Evolutionary conservation across 1,284 basidiomycete species (phyloP).

Genomic region (Apiotrichum brassicae): DNA sequence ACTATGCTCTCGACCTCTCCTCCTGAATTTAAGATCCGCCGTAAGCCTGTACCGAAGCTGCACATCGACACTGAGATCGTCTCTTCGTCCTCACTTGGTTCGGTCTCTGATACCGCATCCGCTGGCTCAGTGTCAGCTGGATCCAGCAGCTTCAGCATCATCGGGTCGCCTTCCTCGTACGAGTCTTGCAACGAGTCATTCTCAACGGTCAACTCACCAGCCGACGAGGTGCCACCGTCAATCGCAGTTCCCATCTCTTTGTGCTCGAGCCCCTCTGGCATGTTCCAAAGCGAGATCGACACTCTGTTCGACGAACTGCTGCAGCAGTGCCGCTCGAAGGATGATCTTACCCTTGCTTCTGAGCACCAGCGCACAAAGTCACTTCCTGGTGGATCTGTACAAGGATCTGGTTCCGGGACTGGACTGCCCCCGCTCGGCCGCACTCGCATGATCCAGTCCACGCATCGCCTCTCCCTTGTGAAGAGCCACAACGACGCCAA

Average conservation of each 20-base stretch:
- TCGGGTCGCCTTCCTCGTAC: no score
- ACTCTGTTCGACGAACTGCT: slow-evolving; percentile 17
- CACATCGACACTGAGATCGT: neutral
- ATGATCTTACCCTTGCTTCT: neutral
- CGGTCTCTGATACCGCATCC: no score
- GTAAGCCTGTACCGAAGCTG: slow-evolving; percentile 8
- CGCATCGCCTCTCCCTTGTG: no score
- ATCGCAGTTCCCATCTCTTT: neutral
- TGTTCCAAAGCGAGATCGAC: slow-evolving; percentile 13
- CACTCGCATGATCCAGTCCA: no score
- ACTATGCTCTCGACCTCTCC: neutral
- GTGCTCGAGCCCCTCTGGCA: neutral
- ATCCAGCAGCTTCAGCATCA: no score
- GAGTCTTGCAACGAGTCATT: no score
- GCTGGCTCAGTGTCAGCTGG: no score
- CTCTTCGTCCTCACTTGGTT: no score
- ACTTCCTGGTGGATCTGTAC: no score
- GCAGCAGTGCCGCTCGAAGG: slow-evolving; percentile 4
- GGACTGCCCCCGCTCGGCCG: no score
- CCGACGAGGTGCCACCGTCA: neutral
- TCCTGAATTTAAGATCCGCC: slow-evolving; percentile 15
- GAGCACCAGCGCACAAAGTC: neutral
- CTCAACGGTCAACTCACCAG: neutral
- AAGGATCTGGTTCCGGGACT: no score
- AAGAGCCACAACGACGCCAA: neutral